Base-by-base conservation (phyloP, 345 rosid genomes). In the Sisymbrium irio region DNA sequence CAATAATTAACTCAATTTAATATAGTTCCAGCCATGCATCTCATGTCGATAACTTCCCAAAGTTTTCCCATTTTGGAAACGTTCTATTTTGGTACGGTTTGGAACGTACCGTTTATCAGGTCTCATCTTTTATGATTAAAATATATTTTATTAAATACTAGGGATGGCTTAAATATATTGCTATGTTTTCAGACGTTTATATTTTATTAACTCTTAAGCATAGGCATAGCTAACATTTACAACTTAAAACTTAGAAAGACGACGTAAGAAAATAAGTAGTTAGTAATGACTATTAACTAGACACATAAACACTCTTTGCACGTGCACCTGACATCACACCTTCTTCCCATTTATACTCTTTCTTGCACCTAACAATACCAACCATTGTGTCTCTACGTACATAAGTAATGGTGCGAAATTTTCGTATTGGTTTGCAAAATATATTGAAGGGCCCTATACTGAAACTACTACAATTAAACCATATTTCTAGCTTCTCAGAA, bases 271-370 rank as follows among this genome's bases (percentile, higher is more conserved):
- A 56, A 57, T 20, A 50, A 20, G n/a, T 11, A 11, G 9, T 7
- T 4, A 46, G 55, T 50, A 10, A 49, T 20, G 55, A 50, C 11
- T 50, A 50, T 32, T 36, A 59, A 3, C 15, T 37, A 64, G 15
- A 47, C 58, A 65, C 32, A 47, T 19, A 51, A 39, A 37, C 79
- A 77, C 72, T 69, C 80, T 79, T 82, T 77, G 72, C 85, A 71
- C 87, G 82, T 80, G 87, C 83, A 59, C 15, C 73, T 73, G 75
- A 55, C 67, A 72, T 76, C 82, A 62, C 67, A 72, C 62, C 32
- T 73, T 78, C 79, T 76, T 76, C 76, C 66, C 80, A 58, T 71
- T 77, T 54, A 79, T 63, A 36, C 65, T 51, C 59, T 45, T 68
- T 49, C 71, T 78, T 72, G 47, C 69, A 72, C 79, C 54, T 74